Base-by-base conservation (phyloP, 2,329 filamentous ascomycete species). In the Chaetomium sp. region DNA sequence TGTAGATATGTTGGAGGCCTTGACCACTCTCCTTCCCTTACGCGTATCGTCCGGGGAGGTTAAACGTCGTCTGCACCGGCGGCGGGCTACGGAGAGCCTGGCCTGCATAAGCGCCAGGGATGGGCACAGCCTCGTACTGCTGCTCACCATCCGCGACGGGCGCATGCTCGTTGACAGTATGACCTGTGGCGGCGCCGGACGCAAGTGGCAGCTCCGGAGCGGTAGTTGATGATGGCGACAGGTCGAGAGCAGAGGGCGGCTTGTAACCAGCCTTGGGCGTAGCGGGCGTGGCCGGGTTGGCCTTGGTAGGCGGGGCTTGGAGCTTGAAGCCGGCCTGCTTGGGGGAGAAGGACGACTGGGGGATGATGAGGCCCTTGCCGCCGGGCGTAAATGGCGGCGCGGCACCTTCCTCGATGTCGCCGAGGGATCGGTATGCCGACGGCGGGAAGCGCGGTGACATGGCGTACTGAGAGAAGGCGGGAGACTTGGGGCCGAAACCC, bases 111-210 rank as follows among this genome's bases (percentile, higher is more conserved):
- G 91, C 88, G 5, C 88, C 88, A 0, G 92, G 92, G 57, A 96
- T 96, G 0, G 91, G 89, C 36, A 96, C 92, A 27, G 86, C 76
- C 10, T 86, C 91, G 70, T 96, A 96, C 49, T 85, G 83, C 64
- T 87, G 83, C 78, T 96, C 92, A 48, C 91, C 88, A 0, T 88
- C 85, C 8, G 88, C 87, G 33, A 84, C 80, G 9, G 79, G 80
- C 14, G 85, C 84, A 62, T 89, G 88, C 49, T 85, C 77, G 62
- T 85, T 79, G 56, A 78, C 66, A 52, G 75, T 27, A 27, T 76
- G 64, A 79, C 76, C 6, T 49, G 70, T 66, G 53, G 59, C 68
- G 67, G 65, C 65, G 61, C 6, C 11, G 2, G 40, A 9, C 37
- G 37, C 9, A 12, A 12, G 8, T 9, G 62, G 77, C 63, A 55